Evolutionary conservation across 2,329 filamentous ascomycete genomes (phyloP).

Genomic region (Chalaropsis thielavioides): DNA sequence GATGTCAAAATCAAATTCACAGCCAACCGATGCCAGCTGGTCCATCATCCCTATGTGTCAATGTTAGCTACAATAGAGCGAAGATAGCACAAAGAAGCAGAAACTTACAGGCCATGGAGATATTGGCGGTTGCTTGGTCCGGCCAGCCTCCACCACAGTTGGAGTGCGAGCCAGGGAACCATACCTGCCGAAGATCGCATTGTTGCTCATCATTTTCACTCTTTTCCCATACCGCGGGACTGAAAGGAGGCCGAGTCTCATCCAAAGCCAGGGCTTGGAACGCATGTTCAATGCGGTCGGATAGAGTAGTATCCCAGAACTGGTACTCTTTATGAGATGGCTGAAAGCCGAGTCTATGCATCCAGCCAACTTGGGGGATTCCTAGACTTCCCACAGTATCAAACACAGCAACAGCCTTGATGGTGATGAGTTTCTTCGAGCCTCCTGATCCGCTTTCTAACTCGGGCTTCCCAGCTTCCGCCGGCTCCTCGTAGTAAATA

Average conservation of each 20-base stretch:
- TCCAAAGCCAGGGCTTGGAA: constrained; percentile 47
- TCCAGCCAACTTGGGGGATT: constrained; percentile 32
- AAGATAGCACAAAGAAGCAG: not conserved
- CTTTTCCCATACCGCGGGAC: constrained; percentile 41
- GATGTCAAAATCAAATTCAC: constrained; percentile 33
- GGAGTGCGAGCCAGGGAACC: constrained; percentile 58
- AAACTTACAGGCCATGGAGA: constrained; percentile 28
- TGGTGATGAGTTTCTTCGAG: constrained; percentile 11
- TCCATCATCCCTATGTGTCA: constrained; percentile 38
- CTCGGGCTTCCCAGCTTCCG: not conserved
- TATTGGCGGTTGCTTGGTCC: constrained; percentile 31
- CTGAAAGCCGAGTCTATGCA: constrained; percentile 34
- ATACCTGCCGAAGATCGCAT: constrained; percentile 36
- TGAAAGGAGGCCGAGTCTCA: constrained; percentile 39
- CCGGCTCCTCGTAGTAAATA: constrained; percentile 16
- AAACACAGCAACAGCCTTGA: constrained; percentile 33
- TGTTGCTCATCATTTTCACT: constrained; percentile 8
- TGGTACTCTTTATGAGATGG: constrained; percentile 33
- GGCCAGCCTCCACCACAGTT: constrained; percentile 57
- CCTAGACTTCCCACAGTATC: constrained; percentile 31
- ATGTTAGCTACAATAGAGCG: not conserved
- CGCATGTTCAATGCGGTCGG: constrained; percentile 39
- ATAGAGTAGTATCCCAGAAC: constrained; percentile 41
- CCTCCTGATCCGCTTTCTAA: not conserved
- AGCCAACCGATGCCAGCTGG: constrained; percentile 36